Evolutionary conservation across 202 grass and related monocot species (phyloP).

Genomic region (Zizania palustris): DNA sequence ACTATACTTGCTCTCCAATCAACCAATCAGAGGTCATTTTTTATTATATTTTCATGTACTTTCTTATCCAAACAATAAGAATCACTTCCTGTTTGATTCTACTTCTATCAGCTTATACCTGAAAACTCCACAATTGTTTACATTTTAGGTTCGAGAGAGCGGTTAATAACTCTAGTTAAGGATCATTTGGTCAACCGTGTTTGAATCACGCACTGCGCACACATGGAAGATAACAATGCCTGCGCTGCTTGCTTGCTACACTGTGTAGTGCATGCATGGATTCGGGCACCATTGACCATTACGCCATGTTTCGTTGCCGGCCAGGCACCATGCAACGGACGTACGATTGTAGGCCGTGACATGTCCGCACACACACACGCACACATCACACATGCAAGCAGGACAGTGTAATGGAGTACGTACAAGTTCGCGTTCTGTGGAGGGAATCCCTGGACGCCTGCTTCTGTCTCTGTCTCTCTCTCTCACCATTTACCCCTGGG

Average conservation of each 20-base stretch:
- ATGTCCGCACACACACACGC: background rate
- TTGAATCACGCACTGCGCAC: conserved; percentile 35
- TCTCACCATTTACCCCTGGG: background rate
- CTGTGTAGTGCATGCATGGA: conserved; percentile 35
- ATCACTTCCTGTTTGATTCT: no score
- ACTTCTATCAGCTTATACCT: no score
- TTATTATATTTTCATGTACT: no score
- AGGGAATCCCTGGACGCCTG: background rate
- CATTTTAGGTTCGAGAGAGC: no score
- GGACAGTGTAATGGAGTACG: background rate
- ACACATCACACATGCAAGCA: background rate
- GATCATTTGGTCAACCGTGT: conserved; percentile 19
- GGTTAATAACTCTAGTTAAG: background rate
- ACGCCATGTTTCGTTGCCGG: background rate
- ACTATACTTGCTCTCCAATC: no score
- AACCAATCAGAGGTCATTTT: no score
- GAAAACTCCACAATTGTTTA: no score
- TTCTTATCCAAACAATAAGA: no score
- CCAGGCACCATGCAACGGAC: no score
- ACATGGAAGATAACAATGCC: background rate
- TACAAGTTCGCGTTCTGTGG: no score
- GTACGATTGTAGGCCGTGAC: no score
- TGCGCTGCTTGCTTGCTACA: background rate
- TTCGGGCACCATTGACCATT: conserved; percentile 37
- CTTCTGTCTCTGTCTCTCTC: conserved; percentile 1